Evolutionary conservation across 106 monocot species (phyloP).

Genomic region (Dendrobium nobile): DNA sequence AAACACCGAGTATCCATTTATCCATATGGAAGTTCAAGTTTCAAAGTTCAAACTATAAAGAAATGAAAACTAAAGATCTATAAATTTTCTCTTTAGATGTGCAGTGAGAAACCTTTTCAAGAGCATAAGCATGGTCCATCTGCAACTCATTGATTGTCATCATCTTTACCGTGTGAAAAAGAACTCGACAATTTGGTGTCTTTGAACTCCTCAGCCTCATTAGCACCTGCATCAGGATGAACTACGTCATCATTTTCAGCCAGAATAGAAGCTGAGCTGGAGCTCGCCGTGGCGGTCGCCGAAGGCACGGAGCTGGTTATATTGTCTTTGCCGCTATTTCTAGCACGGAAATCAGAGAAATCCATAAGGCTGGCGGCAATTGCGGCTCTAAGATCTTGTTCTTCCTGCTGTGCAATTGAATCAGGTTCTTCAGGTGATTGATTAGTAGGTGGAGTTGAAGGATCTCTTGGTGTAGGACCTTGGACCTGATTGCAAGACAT

Average conservation of each 20-base stretch:
- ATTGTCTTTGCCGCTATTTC: not conserved
- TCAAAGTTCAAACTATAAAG: not conserved
- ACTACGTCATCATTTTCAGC: too few relatives aligned
- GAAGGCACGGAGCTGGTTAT: not conserved
- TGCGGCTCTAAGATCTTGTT: constrained; percentile 78
- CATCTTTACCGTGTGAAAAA: not conserved
- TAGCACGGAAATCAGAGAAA: constrained; percentile 5
- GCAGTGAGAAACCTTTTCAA: not conserved
- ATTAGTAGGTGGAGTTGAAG: not conserved
- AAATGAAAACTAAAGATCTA: not conserved
- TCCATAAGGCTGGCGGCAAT: constrained; percentile 89
- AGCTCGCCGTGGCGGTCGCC: not conserved
- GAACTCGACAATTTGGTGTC: not conserved
- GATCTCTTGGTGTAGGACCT: constrained; percentile 1
- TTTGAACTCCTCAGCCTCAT: not conserved
- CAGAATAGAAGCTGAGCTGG: not conserved
- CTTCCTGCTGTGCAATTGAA: constrained; percentile 57
- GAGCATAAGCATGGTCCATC: not conserved
- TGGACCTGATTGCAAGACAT: constrained; percentile 56
- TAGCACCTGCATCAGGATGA: not conserved
- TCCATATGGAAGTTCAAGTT: too few relatives aligned
- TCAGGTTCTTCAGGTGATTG: constrained; percentile 24
- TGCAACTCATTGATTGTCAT: not conserved
- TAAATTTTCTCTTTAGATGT: not conserved
- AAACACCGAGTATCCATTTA: too few relatives aligned